Evolutionary conservation across 768 basidiomycete species (phyloP).

Genomic region (Pleurotus tuber-regium): DNA sequence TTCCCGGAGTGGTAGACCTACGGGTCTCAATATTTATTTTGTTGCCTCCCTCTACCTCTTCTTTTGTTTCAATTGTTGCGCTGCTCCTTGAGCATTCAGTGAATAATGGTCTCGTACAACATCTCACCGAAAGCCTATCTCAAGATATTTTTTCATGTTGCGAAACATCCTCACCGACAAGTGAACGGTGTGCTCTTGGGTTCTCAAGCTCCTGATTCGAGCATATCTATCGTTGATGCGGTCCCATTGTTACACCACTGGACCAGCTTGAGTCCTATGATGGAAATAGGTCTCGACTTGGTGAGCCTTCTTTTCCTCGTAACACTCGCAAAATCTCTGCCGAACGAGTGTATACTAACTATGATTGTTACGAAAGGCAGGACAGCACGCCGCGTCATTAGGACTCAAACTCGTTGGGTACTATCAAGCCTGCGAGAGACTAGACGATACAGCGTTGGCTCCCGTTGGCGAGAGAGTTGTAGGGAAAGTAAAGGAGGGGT

Average conservation of each 20-base stretch:
- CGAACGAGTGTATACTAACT: no score
- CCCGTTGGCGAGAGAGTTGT: conserved; percentile 67
- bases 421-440: conserved; percentile 68
- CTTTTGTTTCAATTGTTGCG: no score
- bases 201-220: conserved; percentile 28
- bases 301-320: conserved; percentile 36
- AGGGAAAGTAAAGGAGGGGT: conserved; percentile 49
- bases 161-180: conserved; percentile 73
- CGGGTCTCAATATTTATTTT: conserved; percentile 57
- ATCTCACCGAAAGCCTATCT: conserved; percentile 63
- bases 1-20: conserved; percentile 86
- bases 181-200: conserved; percentile 82
- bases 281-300: conserved; percentile 81
- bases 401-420: conserved; percentile 63
- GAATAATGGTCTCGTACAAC: conserved; percentile 45
- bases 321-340: no score
- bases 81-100: no score
- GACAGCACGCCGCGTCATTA: conserved; percentile 53
- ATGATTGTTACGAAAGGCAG: conserved; percentile 51
- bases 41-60: no score
- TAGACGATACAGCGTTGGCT: conserved; percentile 59
- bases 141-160: conserved; percentile 76
- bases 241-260: conserved; percentile 83
- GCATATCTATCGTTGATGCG: conserved; percentile 57
- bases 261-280: conserved; percentile 82